Conservation (phyloP, 208 protist genomes). For the Polymyxa betae region DNA sequence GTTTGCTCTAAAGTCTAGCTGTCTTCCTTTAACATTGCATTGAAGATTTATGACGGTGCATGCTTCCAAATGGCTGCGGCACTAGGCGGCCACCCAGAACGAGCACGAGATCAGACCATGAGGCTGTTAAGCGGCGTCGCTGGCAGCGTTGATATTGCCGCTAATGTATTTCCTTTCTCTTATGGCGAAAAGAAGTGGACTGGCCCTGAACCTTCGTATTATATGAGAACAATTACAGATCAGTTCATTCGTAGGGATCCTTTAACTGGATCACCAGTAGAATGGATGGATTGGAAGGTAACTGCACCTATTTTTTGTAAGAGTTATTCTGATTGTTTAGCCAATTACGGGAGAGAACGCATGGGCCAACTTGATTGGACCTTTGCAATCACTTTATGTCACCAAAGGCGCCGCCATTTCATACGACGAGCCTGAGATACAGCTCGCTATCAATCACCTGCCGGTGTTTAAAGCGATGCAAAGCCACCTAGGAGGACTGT, state of each 20-base stretch:
- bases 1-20: background rate
- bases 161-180: background rate
- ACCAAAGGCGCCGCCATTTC: background rate
- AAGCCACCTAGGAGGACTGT: background rate
- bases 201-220: background rate
- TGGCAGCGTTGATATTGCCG: background rate
- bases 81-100: background rate
- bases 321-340: background rate
- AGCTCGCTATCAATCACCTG: constrained; percentile 9
- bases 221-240: constrained; percentile 35
- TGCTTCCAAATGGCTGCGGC: constrained; percentile 36
- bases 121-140: background rate
- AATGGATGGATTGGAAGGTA: constrained; percentile 50
- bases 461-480: constrained; percentile 35
- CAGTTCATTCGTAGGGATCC: background rate
- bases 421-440: constrained; percentile 27
- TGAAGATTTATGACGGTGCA: constrained; percentile 25
- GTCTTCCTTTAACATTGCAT: background rate
- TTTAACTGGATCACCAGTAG: background rate
- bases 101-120: background rate
- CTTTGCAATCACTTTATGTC: constrained; percentile 45
- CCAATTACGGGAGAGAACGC: constrained; percentile 42
- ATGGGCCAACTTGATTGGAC: constrained; percentile 37
- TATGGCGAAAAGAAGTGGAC: background rate
- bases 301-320: background rate